Evolutionary conservation across 2,329 filamentous ascomycete species (phyloP).

Genomic region (Aureobasidium lini): DNA sequence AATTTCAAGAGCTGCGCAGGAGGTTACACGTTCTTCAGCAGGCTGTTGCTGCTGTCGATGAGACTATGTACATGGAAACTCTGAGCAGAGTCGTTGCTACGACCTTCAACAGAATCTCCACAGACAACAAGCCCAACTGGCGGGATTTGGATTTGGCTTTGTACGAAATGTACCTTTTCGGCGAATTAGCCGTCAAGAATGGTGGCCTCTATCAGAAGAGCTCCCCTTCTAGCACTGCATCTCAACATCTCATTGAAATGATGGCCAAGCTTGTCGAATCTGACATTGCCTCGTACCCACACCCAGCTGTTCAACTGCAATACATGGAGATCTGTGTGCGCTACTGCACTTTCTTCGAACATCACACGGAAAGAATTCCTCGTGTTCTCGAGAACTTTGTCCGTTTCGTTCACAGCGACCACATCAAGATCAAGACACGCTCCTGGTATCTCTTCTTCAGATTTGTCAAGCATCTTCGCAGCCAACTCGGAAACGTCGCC

Average conservation of each 20-base stretch:
- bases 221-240: slow-evolving; percentile 68
- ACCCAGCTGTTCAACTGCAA: slow-evolving; percentile 86
- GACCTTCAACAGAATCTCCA: slow-evolving; percentile 73
- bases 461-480: slow-evolving; percentile 78
- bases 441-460: slow-evolving; percentile 97
- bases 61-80: slow-evolving; percentile 79
- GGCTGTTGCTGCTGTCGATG: slow-evolving; percentile 82
- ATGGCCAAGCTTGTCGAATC: slow-evolving; percentile 95
- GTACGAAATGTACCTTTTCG: slow-evolving; percentile 92
- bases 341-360: slow-evolving; percentile 88
- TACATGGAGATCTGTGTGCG: slow-evolving; percentile 98
- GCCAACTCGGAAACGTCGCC: slow-evolving; percentile 79
- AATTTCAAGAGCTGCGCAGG: slow-evolving; percentile 91
- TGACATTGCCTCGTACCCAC: slow-evolving; percentile 75
- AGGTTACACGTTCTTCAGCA: slow-evolving; percentile 86
- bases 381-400: slow-evolving; percentile 89
- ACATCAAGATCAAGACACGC: slow-evolving; percentile 77
- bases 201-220: slow-evolving; percentile 82
- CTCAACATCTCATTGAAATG: slow-evolving; percentile 79
- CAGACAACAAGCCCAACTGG: slow-evolving; percentile 76
- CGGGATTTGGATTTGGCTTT: slow-evolving; percentile 88
- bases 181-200: slow-evolving; percentile 83
- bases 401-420: slow-evolving; percentile 76
- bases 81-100: slow-evolving; percentile 81
- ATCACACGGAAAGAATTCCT: slow-evolving; percentile 71